A percentile compares a stretch with the other conserved stretches of the same genome.
Conservation (phyloP, 176 grass and related monocot genomes). For the Tillandsia fasciculata region DNA sequence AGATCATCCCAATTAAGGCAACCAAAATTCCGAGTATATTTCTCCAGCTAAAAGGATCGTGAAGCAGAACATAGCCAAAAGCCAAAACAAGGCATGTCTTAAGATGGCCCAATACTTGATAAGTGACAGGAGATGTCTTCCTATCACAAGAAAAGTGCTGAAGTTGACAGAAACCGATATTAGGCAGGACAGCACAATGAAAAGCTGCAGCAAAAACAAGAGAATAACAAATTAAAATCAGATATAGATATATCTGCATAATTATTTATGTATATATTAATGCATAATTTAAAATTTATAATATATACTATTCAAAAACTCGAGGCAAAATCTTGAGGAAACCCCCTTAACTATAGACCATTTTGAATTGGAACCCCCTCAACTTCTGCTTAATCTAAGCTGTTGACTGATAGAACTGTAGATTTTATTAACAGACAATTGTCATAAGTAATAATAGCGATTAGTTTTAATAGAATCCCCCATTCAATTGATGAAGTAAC, state of each 20-base stretch:
- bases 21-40: constrained; percentile 85
- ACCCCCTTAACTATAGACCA: no score
- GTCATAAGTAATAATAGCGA: no score
- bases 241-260: neutral
- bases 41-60: constrained; percentile 90
- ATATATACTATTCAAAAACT: no score
- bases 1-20: constrained; percentile 71
- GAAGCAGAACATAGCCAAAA: constrained; percentile 81
- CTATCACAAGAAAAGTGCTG: constrained; percentile 83
- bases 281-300: no score
- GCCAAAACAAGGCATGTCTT: constrained; percentile 86
- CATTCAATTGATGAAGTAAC: no score
- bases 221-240: constrained; percentile 26
- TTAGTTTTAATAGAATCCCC: no score
- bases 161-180: constrained; percentile 90
- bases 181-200: constrained; percentile 75
- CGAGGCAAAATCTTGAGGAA: no score
- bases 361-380: no score
- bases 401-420: no score
- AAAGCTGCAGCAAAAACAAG: constrained; percentile 42
- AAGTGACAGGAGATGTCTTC: constrained; percentile 87
- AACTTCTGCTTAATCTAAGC: no score
- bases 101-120: constrained; percentile 88
- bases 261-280: no score
- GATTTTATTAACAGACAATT: no score